Evolutionary conservation across 2,329 filamentous ascomycete species (phyloP), one percentile per base, ranked within the genome.

Genomic region (Zymoseptoria pseudotritici): DNA sequence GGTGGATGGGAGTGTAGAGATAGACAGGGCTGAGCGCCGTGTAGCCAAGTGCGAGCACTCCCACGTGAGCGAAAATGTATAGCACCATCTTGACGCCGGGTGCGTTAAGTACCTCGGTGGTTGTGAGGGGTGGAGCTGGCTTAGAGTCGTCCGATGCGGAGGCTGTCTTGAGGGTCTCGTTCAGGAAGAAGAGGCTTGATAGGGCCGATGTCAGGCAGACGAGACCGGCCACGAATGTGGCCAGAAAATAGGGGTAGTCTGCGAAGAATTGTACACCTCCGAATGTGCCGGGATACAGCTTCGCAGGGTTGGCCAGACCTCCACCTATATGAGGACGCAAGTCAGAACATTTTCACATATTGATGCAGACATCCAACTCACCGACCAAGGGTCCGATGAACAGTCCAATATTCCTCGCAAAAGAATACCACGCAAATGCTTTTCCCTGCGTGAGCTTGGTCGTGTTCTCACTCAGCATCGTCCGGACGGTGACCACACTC

Each of bases 391-490:
- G 88, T 0, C 89, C 90, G 1, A 90, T 29, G 60, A 90, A 85
- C 52, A 93, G 85, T 3, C 90, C 90, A 8, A 92, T 21, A 65
- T 93, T 93, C 4, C 84, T 64, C 0, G 82, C 79, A 69, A 93
- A 90, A 9, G 88, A 87, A 70, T 92, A 92, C 78, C 85, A 88
- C 68, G 86, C 86, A 69, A 92, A 94, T 0, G 86, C 85, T 26
- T 80, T 77, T 0, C 89, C 89, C 73, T 92, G 89, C 0, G 86
- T 91, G 63, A 82, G 80, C 4, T 82, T 75, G 0, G 86, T 89
- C 71, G 84, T 87, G 65, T 86, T 84, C 73, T 94, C 90, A 19
- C 83, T 82, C 29, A 93, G 79, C 87, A 93, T 91, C 6, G 89
- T 86, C 26, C 90, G 81, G 58, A 93, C 83, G 5, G 89, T 88